Base-by-base conservation (phyloP, 306 rosid genomes). In the Psophocarpus tetragonolobus region DNA sequence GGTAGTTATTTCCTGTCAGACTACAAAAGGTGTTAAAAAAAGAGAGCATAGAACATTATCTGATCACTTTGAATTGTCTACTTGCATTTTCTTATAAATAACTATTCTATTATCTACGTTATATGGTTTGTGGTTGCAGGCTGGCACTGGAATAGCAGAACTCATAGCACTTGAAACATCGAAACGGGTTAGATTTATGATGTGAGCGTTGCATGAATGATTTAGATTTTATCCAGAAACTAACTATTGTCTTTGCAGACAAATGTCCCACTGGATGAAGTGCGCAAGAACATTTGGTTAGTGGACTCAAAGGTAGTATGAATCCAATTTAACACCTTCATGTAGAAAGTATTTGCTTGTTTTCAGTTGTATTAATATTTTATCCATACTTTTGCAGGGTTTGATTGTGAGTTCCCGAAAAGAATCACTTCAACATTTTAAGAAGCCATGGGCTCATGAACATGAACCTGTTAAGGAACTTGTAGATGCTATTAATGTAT, bases 111-210 rank as follows among this genome's bases (percentile, higher is more conserved):
- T 10, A 35, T 35, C 10, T 10, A 35, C 8, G 39, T 35, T 69
- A 18, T 21, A 15, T 89, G 81, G 65, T 79, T 70, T 84, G 74
- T 85, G 84, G 75, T 75, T 75, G 72, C 91, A 96, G 99, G 99
- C 98, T n/a, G 99, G 99, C 74, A 96, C 98, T 24, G 98, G 99
- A 81, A 96, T 96, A 76, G 99, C 99, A 24, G 97, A 87, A 80
- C 96, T 96, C 75, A 92, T 95, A 73, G 99, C 99, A 68, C 98
- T 96, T 36, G 96, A 96, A 86, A 81, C 84, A 29, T 91, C 99
- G n/a, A 96, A 92, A 82, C 85, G 87, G 97, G 98, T 96, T 64
- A 54, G 74, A 72, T 36, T 44, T 30, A 45, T 76, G 38, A 47
- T 45, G 14, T 14, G 74, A 65, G 38, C 61, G 57, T 83, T 83